phyloP scores from a whole-genome alignment of 202 grass and related monocot species.

The Tripidium arundinaceum region DNA sequence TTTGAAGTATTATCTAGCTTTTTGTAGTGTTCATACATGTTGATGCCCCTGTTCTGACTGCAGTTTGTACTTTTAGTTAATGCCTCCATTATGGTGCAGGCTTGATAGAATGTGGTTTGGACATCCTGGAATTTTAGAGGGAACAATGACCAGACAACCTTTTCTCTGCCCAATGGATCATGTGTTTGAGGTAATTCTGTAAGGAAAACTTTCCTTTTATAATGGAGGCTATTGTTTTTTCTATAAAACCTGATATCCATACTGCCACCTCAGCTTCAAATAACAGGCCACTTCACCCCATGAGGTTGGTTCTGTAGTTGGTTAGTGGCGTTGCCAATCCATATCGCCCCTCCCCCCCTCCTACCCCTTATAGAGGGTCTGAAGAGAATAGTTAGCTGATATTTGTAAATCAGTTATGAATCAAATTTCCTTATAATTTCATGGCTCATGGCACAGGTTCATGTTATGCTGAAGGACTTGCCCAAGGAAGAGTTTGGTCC shows the following conservation, averaged over 20 bases:
- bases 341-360: background rate
- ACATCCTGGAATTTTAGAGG: constrained; percentile 90
- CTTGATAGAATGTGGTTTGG: constrained; percentile 98
- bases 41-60: constrained; percentile 33
- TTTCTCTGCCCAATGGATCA: constrained; percentile 99
- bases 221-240: background rate
- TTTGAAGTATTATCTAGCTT: constrained; percentile 18
- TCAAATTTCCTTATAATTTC: background rate
- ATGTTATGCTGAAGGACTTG: constrained; percentile 81
- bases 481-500: constrained; percentile 81
- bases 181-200: constrained; percentile 78
- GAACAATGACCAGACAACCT: constrained; percentile 89
- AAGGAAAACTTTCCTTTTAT: background rate
- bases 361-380: background rate
- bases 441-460: constrained; percentile 53
- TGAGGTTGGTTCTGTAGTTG: background rate
- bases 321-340: background rate
- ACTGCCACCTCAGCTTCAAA: background rate
- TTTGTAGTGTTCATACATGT: constrained; percentile 17
- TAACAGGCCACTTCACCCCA: background rate
- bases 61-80: constrained; percentile 69
- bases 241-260: background rate
- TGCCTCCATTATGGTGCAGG: constrained; percentile 99
- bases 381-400: constrained; percentile 6
- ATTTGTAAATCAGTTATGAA: background rate